Evolutionary conservation across 208 protist genomes (phyloP).

Genomic region (Wallacemonas sp.): DNA sequence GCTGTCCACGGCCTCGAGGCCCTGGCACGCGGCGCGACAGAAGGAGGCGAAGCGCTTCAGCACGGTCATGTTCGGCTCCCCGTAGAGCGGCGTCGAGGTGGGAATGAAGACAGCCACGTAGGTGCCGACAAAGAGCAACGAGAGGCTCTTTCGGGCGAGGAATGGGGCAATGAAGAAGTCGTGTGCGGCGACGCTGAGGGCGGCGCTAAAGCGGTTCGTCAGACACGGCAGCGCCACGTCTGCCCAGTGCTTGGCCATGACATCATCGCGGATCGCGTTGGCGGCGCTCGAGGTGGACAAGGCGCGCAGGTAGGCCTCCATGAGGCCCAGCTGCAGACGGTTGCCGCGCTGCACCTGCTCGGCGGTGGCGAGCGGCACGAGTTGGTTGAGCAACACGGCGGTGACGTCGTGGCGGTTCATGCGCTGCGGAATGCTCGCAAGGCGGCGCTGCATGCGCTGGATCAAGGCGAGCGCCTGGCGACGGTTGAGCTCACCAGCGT

Average conservation of each 20-base stretch:
- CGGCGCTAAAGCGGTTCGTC: slow-evolving; percentile 42
- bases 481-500: slow-evolving; percentile 14
- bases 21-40: slow-evolving; percentile 54
- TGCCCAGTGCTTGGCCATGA: slow-evolving; percentile 71
- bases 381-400: slow-evolving; percentile 21
- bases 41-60: slow-evolving; percentile 67
- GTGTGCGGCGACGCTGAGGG: slow-evolving; percentile 54
- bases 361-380: slow-evolving; percentile 31
- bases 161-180: slow-evolving; percentile 73
- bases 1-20: slow-evolving; percentile 61
- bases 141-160: slow-evolving; percentile 55
- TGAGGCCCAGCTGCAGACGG: slow-evolving; percentile 54
- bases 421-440: slow-evolving; percentile 33
- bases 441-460: slow-evolving; percentile 26
- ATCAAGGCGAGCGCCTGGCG: slow-evolving; percentile 16
- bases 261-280: slow-evolving; percentile 51
- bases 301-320: slow-evolving; percentile 71
- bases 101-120: slow-evolving; percentile 71
- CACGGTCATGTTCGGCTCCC: slow-evolving; percentile 47
- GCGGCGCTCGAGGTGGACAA: slow-evolving; percentile 60
- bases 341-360: slow-evolving; percentile 21
- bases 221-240: slow-evolving; percentile 52
- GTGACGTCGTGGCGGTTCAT: slow-evolving; percentile 37
- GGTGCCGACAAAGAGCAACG: slow-evolving; percentile 73
- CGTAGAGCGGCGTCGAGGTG: slow-evolving; percentile 33